Evolutionary conservation across 1,284 basidiomycete species (phyloP), one percentile per base, ranked within the genome.

Genomic region (Somion occarium): DNA sequence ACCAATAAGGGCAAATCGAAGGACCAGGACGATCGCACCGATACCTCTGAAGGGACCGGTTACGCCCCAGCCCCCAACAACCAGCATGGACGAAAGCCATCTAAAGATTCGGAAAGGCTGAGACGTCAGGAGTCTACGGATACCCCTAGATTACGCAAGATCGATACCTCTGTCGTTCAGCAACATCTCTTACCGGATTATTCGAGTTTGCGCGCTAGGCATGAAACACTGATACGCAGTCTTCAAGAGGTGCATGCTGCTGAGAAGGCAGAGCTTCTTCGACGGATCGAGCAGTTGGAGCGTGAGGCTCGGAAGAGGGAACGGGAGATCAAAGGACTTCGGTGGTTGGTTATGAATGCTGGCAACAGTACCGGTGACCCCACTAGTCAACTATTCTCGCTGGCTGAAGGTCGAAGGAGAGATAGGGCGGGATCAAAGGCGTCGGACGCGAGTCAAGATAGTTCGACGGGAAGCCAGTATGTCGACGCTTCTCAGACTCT

Each of bases 261-360:
- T 1, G 76, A 78, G 61, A 75, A 74, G 48, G 62, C 60, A 41
- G 63, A 64, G 47, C 64, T 74, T 53, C 56, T 69, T 41, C 65
- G 56, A 24, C 71, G 68, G 13, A 69, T 79, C 13, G 72, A 73
- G 51, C 59, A 57, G n/a, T 68, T 76, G 11, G 73, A 78, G 59
- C 66, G 66, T 25, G 71, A 72, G 51, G 60, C 69, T 34, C 64
- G 65, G 25, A 69, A 71, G 57, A 70, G 71, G 56, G 74, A 70
- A 56, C 62, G 69, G 50, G 77, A 78, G 61, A 72, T 79, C 44
- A 71, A 72, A 48, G 76, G 77, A 18, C 63, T 78, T 38, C 68
- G 72, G 27, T 78, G 73, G 72, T 69, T 78, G 18, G 69, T 78
- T 44, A 67, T 75, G 51, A 70, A 78, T 53, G 55, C 61, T 22